Percentiles rank a stretch among this genome's conserved stretches.
Evolutionary conservation across 805 yeast species (phyloP).

Genomic region (Metschnikowia chrysomelidarum): DNA sequence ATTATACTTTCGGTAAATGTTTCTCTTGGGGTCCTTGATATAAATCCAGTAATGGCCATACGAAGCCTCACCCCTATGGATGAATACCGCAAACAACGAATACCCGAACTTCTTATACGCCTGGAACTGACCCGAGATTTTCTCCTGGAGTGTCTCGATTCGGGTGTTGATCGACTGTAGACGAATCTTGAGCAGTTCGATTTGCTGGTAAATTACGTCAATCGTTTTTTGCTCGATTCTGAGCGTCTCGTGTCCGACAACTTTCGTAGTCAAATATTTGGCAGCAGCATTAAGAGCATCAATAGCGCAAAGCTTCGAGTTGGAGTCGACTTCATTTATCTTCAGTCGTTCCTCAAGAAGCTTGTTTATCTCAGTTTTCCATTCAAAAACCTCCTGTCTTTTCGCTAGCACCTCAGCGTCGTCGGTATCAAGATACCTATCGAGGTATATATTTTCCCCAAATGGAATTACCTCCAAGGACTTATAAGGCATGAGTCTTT

Average conservation of each 20-base stretch:
- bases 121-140: conserved; percentile 60
- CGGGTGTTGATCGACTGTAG: conserved; percentile 40
- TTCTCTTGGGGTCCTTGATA: conserved; percentile 68
- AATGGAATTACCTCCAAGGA: conserved; percentile 81
- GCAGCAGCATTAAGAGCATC: conserved; percentile 53
- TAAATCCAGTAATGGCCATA: conserved; percentile 98
- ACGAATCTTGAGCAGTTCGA: conserved; percentile 46
- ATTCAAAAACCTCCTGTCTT: conserved; percentile 55
- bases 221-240: conserved; percentile 48
- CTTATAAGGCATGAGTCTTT: conserved; percentile 70
- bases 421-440: conserved; percentile 76
- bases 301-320: conserved; percentile 31
- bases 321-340: conserved; percentile 42
- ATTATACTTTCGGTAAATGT: conserved; percentile 83
- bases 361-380: conserved; percentile 55
- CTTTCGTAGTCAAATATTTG: conserved; percentile 50
- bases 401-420: conserved; percentile 51
- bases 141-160: conserved; percentile 44
- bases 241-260: conserved; percentile 31
- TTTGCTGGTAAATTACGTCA: conserved; percentile 45
- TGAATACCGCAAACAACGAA: conserved; percentile 84
- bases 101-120: conserved; percentile 66
- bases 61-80: conserved; percentile 93
- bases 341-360: conserved; percentile 44
- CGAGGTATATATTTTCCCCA: conserved; percentile 75